phyloP scores from a whole-genome alignment of 495 filamentous ascomycete genomes.

The Pyronema domesticum region DNA sequence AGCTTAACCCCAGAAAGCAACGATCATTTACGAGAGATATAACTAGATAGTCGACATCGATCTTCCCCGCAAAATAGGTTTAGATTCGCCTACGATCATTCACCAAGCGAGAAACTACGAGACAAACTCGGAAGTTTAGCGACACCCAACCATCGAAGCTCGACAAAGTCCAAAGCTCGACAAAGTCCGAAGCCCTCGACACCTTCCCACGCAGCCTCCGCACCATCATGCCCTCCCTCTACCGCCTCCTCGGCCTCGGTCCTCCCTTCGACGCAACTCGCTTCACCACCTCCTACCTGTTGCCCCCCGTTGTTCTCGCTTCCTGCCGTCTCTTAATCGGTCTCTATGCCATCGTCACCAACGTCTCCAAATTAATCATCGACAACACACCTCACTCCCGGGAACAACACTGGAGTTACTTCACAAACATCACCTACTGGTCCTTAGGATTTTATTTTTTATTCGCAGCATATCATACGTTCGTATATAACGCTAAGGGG shows the following conservation, averaged over 20 bases:
- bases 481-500: constrained; percentile 41
- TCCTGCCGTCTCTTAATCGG: constrained; percentile 40
- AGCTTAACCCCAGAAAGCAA: too few species aligned
- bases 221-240: not conserved
- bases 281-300: constrained; percentile 59
- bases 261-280: constrained; percentile 37
- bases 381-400: constrained; percentile 25
- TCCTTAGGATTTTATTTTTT: constrained; percentile 62
- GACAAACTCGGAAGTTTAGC: too few species aligned
- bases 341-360: constrained; percentile 53
- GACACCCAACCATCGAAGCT: too few species aligned
- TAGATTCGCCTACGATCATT: too few species aligned
- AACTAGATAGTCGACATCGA: too few species aligned
- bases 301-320: constrained; percentile 46
- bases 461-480: constrained; percentile 44
- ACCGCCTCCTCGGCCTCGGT: constrained; percentile 3
- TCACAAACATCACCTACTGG: constrained; percentile 67
- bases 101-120: too few species aligned
- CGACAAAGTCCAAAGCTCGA: too few species aligned
- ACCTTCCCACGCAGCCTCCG: not conserved
- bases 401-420: constrained; percentile 50
- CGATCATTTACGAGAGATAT: too few species aligned
- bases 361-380: constrained; percentile 45
- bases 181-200: too few species aligned
- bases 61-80: too few species aligned